Conservation (phyloP, 257 asterid species). For the Fraxinus pennsylvanica region DNA sequence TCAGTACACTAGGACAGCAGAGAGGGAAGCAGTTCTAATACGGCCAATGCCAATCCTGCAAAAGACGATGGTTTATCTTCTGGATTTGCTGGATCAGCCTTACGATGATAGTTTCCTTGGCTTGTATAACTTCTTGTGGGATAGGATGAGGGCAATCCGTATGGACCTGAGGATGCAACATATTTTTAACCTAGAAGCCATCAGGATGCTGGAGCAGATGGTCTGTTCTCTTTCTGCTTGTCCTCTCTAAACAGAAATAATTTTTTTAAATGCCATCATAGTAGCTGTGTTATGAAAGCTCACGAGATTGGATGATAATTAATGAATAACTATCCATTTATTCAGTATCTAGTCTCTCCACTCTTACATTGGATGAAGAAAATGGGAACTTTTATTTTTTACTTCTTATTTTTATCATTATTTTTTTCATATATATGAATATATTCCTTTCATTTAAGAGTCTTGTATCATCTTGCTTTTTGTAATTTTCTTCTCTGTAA, state of each 20-base stretch:
- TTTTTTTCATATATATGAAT: slow-evolving; percentile 13
- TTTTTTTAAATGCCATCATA: slow-evolving; percentile 8
- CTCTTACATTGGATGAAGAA: slow-evolving; percentile 15
- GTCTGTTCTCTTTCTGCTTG: slow-evolving; percentile 40
- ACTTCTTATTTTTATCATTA: background rate
- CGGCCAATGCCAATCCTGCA: slow-evolving; percentile 93
- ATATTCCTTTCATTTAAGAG: slow-evolving; percentile 8
- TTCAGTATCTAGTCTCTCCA: background rate
- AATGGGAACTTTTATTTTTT: background rate
- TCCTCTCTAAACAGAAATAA: slow-evolving; percentile 9
- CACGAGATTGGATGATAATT: slow-evolving; percentile 4
- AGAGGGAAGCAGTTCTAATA: slow-evolving; percentile 90
- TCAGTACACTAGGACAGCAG: slow-evolving; percentile 98
- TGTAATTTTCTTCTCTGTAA: slow-evolving; percentile 5
- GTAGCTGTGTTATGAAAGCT: slow-evolving; percentile 20
- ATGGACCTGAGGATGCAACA: slow-evolving; percentile 99
- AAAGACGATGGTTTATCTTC: slow-evolving; percentile 81
- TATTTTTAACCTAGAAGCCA: slow-evolving; percentile 79
- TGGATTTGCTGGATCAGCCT: slow-evolving; percentile 72
- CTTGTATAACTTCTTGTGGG: slow-evolving; percentile 96
- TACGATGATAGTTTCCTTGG: slow-evolving; percentile 83
- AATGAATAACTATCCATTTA: background rate
- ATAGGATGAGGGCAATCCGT: slow-evolving; percentile 96
- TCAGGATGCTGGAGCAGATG: slow-evolving; percentile 97
- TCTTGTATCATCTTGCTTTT: slow-evolving; percentile 13